phyloP scores from a whole-genome alignment of 352 stramenopile genomes.

The Elongisporangium prolatum region DNA sequence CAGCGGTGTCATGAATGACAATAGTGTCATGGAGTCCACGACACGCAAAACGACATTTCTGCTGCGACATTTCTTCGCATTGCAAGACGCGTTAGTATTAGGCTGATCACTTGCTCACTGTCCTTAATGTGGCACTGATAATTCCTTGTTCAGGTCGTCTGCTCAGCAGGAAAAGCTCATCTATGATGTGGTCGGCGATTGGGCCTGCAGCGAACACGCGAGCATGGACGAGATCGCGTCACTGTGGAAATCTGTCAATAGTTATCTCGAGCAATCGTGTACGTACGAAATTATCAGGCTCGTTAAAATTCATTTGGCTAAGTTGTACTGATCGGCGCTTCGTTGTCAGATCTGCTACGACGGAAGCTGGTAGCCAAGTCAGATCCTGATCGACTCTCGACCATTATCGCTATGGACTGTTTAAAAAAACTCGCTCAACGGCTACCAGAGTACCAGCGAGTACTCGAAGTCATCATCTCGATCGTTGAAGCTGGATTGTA shows the following conservation, averaged over 20 bases:
- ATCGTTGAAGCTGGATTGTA: constrained; percentile 53
- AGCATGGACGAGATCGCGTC: constrained; percentile 34
- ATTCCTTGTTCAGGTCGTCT: constrained; percentile 5
- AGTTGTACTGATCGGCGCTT: neutral
- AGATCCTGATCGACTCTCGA: constrained; percentile 43
- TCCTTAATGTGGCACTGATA: neutral
- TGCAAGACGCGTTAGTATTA: constrained; percentile 21
- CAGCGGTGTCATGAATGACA: constrained; percentile 31
- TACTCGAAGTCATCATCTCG: constrained; percentile 46
- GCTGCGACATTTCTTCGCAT: constrained; percentile 62
- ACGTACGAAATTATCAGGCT: constrained; percentile 5
- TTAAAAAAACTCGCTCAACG: constrained; percentile 46
- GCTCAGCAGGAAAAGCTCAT: constrained; percentile 36
- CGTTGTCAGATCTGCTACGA: constrained; percentile 49
- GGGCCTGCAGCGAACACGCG: constrained; percentile 37
- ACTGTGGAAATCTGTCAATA: constrained; percentile 60
- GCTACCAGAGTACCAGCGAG: constrained; percentile 55
- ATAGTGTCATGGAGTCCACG: constrained; percentile 34
- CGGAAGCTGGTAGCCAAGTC: constrained; percentile 34
- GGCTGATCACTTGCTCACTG: neutral
- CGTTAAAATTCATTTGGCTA: neutral
- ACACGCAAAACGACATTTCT: constrained; percentile 70
- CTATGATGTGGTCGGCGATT: constrained; percentile 63
- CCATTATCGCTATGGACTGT: constrained; percentile 71
- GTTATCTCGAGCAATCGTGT: constrained; percentile 72